A percentile compares a stretch with the other conserved stretches of the same genome.
Evolutionary conservation across 1,284 basidiomycete species (phyloP).

Genomic region (Austroboletus rostrupii): DNA sequence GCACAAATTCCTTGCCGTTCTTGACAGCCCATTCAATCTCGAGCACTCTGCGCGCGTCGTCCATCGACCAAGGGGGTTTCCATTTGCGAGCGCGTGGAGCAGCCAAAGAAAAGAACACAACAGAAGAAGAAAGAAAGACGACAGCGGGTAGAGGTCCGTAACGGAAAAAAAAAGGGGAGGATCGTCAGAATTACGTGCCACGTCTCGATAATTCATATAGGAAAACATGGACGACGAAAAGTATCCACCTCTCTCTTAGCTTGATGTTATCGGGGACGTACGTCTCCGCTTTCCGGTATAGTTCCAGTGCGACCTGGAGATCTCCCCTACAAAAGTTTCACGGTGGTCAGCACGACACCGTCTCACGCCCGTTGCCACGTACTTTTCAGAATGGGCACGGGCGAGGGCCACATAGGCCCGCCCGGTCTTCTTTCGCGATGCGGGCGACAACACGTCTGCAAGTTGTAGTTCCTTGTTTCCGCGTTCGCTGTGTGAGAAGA

Average conservation of each 20-base stretch:
- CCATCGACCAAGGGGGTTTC: background rate
- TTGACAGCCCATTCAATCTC: slow-evolving; percentile 71
- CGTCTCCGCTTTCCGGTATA: slow-evolving; percentile 69
- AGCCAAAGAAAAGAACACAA: background rate
- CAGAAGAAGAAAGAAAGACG: background rate
- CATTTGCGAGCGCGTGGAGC: background rate
- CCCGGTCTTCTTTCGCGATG: slow-evolving; percentile 71
- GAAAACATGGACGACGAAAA: slow-evolving; percentile 56
- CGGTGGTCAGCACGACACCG: background rate
- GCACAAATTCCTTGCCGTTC: slow-evolving; percentile 53
- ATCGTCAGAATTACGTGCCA: slow-evolving; percentile 25
- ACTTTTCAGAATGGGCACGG: slow-evolving; percentile 74
- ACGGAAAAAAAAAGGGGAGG: slow-evolving; percentile 8
- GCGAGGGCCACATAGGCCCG: slow-evolving; percentile 72
- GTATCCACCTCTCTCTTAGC: slow-evolving; percentile 77
- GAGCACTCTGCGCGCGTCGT: slow-evolving; percentile 52
- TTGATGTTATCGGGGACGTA: slow-evolving; percentile 78
- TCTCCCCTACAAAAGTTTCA: slow-evolving; percentile 53
- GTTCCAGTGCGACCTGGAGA: slow-evolving; percentile 64
- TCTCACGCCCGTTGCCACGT: slow-evolving; percentile 11
- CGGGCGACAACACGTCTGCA: slow-evolving; percentile 60
- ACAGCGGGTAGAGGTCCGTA: no score
- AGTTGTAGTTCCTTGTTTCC: slow-evolving; percentile 55
- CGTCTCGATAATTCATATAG: slow-evolving; percentile 43
- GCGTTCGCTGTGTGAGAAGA: slow-evolving; percentile 42